These are phyloP conservation scores for Pseudogymnoascus destructans DNA, from an alignment of 2,329 filamentous ascomycete species.

Conservation along the genomic window DNA sequence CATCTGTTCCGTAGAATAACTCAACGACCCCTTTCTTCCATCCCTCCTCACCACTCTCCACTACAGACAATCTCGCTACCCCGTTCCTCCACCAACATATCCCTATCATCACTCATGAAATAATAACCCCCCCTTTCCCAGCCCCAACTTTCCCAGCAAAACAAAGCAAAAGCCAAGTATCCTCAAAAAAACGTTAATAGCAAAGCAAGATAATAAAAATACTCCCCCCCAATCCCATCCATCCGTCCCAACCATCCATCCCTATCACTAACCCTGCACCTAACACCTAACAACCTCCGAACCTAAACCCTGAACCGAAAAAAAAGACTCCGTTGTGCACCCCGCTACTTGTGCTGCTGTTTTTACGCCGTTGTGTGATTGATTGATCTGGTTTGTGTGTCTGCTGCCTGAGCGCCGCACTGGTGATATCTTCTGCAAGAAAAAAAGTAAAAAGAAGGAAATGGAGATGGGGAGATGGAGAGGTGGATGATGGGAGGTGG, in stretches of 20 bases:
- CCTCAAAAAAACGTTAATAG: neutral
- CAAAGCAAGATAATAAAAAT: neutral
- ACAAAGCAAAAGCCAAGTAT: neutral
- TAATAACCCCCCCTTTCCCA: neutral
- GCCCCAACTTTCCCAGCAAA: neutral
- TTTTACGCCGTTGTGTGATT: neutral
- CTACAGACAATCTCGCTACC: too few species aligned
- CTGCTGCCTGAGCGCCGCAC: neutral
- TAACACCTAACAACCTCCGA: neutral
- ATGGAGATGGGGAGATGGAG: neutral
- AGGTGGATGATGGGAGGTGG: neutral
- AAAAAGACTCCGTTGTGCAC: neutral
- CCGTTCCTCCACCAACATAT: too few species aligned
- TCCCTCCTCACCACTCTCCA: neutral
- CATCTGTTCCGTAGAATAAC: neutral
- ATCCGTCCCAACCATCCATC: neutral
- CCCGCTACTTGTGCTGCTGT: neutral
- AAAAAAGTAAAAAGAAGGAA: neutral
- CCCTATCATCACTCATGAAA: neutral
- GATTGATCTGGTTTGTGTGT: neutral
- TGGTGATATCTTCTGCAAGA: neutral
- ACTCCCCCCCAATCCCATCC: neutral
- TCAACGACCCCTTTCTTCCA: neutral
- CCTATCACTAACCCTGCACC: neutral
- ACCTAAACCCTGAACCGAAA: neutral